Base-by-base conservation (phyloP, 495 filamentous ascomycete species). In the Penicillium malachiteum region DNA sequence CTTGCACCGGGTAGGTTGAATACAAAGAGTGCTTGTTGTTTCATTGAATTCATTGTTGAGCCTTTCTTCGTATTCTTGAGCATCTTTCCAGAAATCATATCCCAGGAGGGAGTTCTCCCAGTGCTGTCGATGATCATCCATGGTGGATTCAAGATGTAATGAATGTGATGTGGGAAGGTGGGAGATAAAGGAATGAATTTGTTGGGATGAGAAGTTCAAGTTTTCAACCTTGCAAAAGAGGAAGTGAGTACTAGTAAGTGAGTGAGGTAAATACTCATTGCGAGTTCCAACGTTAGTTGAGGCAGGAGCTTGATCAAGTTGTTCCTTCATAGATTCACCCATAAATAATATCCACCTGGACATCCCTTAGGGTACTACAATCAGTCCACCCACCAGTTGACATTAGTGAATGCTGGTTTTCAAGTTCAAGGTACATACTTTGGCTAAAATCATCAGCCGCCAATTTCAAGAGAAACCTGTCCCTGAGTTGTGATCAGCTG, bases 61-160 rank as follows among this genome's bases (percentile, higher is more conserved):
- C 7, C 42, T 31, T 7, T 50, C 45, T 21, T 61, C 50, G 31
- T 65, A 55, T 9, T 45, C 44, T 47, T 48, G 14, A n/a, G 52
- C 44, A 42, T 70, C 63, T 54, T 56, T 62, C 71, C 71, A 74
- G 52, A 74, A 72, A 3, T 57, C 60, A 18, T 39, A 50, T 10
- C 71, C 71, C 35, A 71, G 49, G 3, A 74, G 60, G 16, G 66
- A 67, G 16, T 35, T 42, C n/a, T 59, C 43, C 71, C 71, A 74
- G 58, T 70, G 71, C 5, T 26, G 43, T 26, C 63, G 51, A 48
- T 64, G 56, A 14, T 70, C 59, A 10, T 70, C 61, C 55, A 71
- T 71, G 2, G 16, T 54, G 40, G 45, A 34, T 37, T 59, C 55
- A 71, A 70, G 4, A n/a, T 54, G 34, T 44, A 34, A 31, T 12